Percentiles rank a stretch among this genome's conserved stretches.
These are phyloP conservation scores for Caloboletus firmus DNA, from an alignment of 1,284 basidiomycete species.

Conservation along the genomic window DNA sequence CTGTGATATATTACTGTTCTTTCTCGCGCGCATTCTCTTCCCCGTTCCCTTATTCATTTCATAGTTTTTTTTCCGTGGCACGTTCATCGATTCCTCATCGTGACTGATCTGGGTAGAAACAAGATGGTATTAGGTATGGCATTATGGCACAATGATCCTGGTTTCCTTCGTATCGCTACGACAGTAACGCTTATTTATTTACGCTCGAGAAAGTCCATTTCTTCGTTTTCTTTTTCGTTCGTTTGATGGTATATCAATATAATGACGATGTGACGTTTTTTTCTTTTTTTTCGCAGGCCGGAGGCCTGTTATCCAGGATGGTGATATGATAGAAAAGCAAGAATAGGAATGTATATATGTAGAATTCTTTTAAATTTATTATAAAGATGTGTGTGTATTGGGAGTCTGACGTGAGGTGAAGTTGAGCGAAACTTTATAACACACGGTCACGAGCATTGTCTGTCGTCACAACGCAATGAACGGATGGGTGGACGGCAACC, in stretches of 20 bases:
- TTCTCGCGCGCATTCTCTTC: slow-evolving; percentile 3
- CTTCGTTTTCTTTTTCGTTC: not conserved
- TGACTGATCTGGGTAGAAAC: slow-evolving; percentile 9
- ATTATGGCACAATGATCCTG: not conserved
- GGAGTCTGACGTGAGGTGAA: no score
- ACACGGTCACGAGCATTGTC: no score
- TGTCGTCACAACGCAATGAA: no score
- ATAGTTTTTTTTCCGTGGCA: not conserved
- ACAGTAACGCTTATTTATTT: slow-evolving; percentile 11
- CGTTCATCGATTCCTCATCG: not conserved
- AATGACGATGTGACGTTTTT: not conserved
- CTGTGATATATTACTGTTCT: slow-evolving; percentile 15
- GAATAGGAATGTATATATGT: no score
- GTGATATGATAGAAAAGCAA: no score
- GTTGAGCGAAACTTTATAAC: no score
- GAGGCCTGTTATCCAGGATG: no score
- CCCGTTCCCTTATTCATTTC: not conserved
- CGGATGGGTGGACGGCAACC: no score
- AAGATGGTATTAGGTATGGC: slow-evolving; percentile 6
- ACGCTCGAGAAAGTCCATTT: not conserved
- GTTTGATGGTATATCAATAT: not conserved
- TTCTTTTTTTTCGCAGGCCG: no score
- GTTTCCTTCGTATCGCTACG: slow-evolving; percentile 3
- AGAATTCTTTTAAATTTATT: no score
- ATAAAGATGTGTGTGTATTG: no score